Evolutionary conservation across 148 eudicot genomes (phyloP).

Genomic region (Arctostaphylos glauca): DNA sequence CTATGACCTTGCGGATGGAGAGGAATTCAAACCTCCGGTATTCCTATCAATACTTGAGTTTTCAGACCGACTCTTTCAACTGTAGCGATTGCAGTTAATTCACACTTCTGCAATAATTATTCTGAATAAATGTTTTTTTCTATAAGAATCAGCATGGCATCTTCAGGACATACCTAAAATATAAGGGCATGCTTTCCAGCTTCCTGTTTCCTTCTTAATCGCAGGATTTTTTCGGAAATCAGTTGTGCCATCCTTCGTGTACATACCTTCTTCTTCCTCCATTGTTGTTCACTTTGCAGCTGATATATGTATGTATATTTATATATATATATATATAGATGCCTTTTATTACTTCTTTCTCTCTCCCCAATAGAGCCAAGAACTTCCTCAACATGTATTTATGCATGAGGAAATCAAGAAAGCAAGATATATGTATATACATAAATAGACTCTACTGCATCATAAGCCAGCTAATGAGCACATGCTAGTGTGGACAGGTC

Average conservation of each 20-base stretch:
- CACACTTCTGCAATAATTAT: too few relatives aligned
- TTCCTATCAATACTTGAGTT: too few relatives aligned
- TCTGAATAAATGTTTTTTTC: too few relatives aligned
- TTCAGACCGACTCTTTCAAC: too few relatives aligned
- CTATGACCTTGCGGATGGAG: too few relatives aligned
- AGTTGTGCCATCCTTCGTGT: conserved; percentile 58
- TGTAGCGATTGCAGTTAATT: too few relatives aligned
- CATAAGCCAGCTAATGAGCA: not conserved
- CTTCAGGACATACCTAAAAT: conserved; percentile 41
- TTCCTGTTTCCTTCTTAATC: conserved; percentile 46
- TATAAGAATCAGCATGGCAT: too few relatives aligned
- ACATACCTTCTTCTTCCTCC: conserved; percentile 26
- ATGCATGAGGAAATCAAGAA: conserved; percentile 3
- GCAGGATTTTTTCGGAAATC: conserved; percentile 44
- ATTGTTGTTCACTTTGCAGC: conserved; percentile 3
- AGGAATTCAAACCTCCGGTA: too few relatives aligned
- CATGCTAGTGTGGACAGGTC: too few relatives aligned
- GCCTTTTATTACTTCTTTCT: not conserved
- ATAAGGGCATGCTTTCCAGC: conserved; percentile 64
- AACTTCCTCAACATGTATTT: not conserved
- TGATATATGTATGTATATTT: too few relatives aligned
- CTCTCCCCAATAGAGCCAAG: not conserved
- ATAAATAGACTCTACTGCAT: not conserved
- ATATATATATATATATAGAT: too few relatives aligned
- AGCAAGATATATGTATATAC: not conserved